phyloP scores from a whole-genome alignment of 139 green algal species.

The Eudorina sp. region DNA sequence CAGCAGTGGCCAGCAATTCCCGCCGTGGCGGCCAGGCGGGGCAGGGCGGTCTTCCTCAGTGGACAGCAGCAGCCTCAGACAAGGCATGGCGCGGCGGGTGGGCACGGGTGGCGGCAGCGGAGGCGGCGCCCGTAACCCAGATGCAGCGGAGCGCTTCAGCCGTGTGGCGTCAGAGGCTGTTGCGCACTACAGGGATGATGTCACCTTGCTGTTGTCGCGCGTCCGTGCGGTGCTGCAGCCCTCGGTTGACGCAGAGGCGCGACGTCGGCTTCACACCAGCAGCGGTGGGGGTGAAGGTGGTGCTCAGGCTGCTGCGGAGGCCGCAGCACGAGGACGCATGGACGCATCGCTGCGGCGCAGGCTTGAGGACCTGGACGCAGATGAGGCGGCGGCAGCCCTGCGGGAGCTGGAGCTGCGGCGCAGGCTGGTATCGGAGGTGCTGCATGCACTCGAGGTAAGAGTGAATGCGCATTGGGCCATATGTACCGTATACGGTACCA shows the following conservation, averaged over 20 bases:
- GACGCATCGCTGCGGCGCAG: background rate
- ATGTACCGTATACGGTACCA: too few species aligned
- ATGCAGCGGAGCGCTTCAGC: background rate
- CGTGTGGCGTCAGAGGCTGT: background rate
- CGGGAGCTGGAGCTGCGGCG: conserved; percentile 19
- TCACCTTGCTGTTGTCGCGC: conserved; percentile 24
- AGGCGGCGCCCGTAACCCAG: background rate
- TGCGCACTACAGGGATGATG: background rate
- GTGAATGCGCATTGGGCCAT: too few species aligned
- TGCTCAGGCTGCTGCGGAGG: background rate
- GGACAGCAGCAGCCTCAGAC: conserved; percentile 1
- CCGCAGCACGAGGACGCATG: background rate
- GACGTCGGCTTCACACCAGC: background rate
- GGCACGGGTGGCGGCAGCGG: background rate
- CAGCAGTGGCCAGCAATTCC: background rate
- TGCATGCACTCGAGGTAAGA: conserved; percentile 14
- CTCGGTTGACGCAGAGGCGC: background rate
- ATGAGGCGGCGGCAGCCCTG: background rate
- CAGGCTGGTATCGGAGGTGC: background rate
- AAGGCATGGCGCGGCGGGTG: background rate
- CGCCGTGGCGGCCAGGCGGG: background rate
- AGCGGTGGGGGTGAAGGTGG: background rate
- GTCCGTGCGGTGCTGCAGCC: background rate
- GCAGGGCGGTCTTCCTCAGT: background rate
- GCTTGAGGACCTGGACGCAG: background rate